Evolutionary conservation across 2,329 filamentous ascomycete species (phyloP).

Genomic region (Colletotrichum tofieldiae): DNA sequence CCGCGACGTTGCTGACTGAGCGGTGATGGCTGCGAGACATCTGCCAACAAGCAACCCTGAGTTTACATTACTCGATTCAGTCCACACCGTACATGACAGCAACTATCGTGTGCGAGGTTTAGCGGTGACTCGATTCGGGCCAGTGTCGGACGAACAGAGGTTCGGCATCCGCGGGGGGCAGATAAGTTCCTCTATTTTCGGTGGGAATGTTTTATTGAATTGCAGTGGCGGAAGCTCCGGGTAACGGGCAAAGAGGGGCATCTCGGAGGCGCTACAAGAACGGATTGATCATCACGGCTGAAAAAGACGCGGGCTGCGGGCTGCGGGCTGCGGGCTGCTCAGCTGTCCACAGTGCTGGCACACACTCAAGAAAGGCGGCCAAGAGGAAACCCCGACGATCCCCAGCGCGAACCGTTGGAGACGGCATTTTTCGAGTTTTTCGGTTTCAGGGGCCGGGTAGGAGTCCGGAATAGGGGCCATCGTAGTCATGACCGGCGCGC

Average conservation of each 20-base stretch:
- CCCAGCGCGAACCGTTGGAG: conserved; percentile 28
- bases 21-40: conserved; percentile 8
- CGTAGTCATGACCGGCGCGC: conserved; percentile 17
- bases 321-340: conserved; percentile 27
- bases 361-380: not conserved
- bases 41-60: conserved; percentile 13
- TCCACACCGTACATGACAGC: not conserved
- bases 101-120: conserved; percentile 1
- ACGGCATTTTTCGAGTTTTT: conserved; percentile 6
- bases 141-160: conserved; percentile 18
- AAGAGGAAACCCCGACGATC: conserved; percentile 25
- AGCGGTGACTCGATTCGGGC: conserved; percentile 20
- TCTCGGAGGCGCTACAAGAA: conserved; percentile 19
- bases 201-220: not conserved
- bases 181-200: not conserved
- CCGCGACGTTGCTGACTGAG: conserved; percentile 20
- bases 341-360: conserved; percentile 16
- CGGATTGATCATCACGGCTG: conserved; percentile 21
- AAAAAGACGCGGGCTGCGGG: not conserved
- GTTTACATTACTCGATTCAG: not conserved
- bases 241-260: conserved; percentile 2
- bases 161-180: conserved; percentile 33
- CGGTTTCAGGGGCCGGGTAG: conserved; percentile 35
- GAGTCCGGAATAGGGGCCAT: conserved; percentile 35
- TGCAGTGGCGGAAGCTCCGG: conserved; percentile 29